A percentile compares a stretch with the other conserved stretches of the same genome.
Conservation (phyloP, 805 yeast genomes). For the Saccharomycopsis sp. region DNA sequence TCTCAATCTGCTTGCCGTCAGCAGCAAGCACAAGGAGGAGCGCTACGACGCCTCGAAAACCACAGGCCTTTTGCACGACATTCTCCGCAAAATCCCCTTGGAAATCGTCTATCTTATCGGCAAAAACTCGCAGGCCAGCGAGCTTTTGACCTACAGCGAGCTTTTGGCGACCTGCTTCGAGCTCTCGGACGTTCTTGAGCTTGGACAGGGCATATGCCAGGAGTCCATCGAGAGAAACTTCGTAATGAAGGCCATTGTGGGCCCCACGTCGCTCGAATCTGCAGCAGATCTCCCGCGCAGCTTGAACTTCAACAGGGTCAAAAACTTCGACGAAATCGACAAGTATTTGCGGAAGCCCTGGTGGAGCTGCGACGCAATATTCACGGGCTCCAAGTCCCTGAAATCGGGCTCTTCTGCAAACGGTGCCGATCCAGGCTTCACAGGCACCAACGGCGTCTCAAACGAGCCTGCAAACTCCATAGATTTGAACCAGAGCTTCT, state of each 20-base stretch:
- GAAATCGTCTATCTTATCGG: constrained; percentile 4
- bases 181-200: constrained; percentile 5
- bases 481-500: neutral
- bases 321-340: neutral
- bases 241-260: constrained; percentile 5
- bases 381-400: neutral
- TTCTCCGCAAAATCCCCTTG: constrained; percentile 4
- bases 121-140: neutral
- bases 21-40: neutral
- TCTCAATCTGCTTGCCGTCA: neutral
- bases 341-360: constrained; percentile 8
- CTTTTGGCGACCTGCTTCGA: constrained; percentile 7
- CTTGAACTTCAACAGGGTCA: neutral
- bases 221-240: constrained; percentile 1
- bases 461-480: neutral
- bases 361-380: neutral
- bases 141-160: constrained; percentile 2
- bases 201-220: constrained; percentile 15
- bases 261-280: constrained; percentile 9
- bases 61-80: neutral
- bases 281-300: neutral
- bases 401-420: neutral
- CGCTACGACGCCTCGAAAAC: neutral
- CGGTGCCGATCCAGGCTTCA: neutral
- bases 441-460: neutral